A percentile compares a stretch with the other conserved stretches of the same genome.
Evolutionary conservation across 257 asterid species (phyloP).

Genomic region (Thymus mandschuricus): DNA sequence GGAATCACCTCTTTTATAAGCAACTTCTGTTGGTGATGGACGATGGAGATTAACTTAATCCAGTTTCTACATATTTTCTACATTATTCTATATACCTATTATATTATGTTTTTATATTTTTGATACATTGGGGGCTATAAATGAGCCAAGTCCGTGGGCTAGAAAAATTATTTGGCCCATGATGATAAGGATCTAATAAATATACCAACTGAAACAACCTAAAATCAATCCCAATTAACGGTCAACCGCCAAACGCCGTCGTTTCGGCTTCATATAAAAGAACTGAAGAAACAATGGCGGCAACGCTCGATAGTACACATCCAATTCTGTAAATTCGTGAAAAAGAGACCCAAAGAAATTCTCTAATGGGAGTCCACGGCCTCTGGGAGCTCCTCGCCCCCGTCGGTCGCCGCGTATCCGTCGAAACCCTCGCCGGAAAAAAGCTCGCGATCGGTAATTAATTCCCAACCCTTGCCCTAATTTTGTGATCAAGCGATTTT

Average conservation of each 20-base stretch:
- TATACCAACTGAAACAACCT: too few species aligned
- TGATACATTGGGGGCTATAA: too few species aligned
- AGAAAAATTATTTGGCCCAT: too few species aligned
- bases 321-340: constrained; percentile 6
- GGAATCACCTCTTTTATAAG: too few species aligned
- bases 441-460: constrained; percentile 87
- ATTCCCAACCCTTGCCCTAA: constrained; percentile 42
- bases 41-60: too few species aligned
- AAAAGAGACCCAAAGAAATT: background rate
- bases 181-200: too few species aligned
- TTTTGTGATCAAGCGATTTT: background rate
- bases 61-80: too few species aligned
- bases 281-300: constrained; percentile 39
- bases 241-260: constrained; percentile 29
- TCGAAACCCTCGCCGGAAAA: constrained; percentile 90
- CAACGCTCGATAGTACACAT: background rate
- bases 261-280: constrained; percentile 23
- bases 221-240: background rate
- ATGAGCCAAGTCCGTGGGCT: too few species aligned
- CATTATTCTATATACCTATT: too few species aligned
- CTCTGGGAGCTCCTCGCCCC: constrained; percentile 97
- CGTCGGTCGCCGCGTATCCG: constrained; percentile 98
- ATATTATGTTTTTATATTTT: too few species aligned
- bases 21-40: too few species aligned
- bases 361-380: constrained; percentile 86